Base-by-base conservation (phyloP, 768 basidiomycete species). In the Calocybe indica region DNA sequence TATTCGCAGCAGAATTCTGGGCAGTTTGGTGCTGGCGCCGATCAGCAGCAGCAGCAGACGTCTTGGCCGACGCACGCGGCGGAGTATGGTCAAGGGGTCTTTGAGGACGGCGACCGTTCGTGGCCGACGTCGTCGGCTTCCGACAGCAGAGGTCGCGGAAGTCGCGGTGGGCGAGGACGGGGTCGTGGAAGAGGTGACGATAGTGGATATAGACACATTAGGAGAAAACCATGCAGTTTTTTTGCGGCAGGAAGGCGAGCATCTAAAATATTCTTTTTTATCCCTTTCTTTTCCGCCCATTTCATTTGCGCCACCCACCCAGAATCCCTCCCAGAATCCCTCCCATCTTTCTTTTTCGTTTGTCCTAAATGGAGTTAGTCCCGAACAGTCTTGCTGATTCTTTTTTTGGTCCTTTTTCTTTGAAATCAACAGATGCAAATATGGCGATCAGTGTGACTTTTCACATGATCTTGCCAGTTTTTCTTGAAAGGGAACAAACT, bases 191-290 rank as follows among this genome's bases (percentile, higher is more conserved):
- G 67, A 46, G 74, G 72, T 49, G 77, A 74, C 36, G 78, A 78
- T 38, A 77, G 75, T 51, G 81, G 78, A 55, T 79, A 74, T 84
- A 85, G 77, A 83, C 76, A 77, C 68, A 86, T 72, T 79, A 88
- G 82, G 82, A 80, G 83, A 82, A 82, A 79, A 82, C 83, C 85
- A 70, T 91, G 88, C 85, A 85, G 75, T 78, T 91, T 90, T 75
- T 90, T 82, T 79, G 79, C 80, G 72, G 78, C 82, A 80, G 88
- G 88, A 88, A 90, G 88, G 88, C 85, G 82, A 90, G 88, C 85
- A 79, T 75, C 64, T 62, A 73, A 74, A 66, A 22, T 22, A 22
- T 22, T 22, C 22, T 22, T 22, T 22, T 22, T 22, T 22, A 22
- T 22, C 22, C 22, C 22, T 22, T 22, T 22, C 22, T 22, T 22